Evolutionary conservation across 768 basidiomycete species (phyloP), one percentile per base, ranked within the genome.

Genomic region (Nidula microcarpa): DNA sequence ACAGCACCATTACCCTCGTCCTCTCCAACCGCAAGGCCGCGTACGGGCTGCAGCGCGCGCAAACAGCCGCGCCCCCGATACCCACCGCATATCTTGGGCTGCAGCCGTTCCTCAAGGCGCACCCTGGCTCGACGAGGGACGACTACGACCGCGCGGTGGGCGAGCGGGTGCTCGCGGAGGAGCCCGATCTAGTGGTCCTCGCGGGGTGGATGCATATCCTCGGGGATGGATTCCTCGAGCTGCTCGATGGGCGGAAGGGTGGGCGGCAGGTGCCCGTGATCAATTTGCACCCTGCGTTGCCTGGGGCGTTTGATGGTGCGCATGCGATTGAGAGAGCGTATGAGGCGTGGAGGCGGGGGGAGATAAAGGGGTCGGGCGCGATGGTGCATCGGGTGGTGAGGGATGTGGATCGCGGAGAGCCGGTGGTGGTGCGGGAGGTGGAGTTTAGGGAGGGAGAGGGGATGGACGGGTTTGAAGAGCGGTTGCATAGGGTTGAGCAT

Each of bases 161-260:
- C 6, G 71, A 79, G 33, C 77, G 84, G 50, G 84, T 93, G 3
- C 62, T 89, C 5, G 64, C 69, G 23, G 80, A 74, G 16, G 69
- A 72, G 33, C 96, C 96, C 0, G 91, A 98, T 68, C 66, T 96
- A 23, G 81, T 98, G 47, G 90, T 98, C 6, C 78, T 98, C n/a
- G 97, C 96, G 0, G 97, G 97, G 0, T 99, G 94, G 92, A 98
- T 99, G 96, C 95, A 98, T 63, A 91, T 98, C 61, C 78, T 98
- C 54, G 85, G 87, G 53, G 86, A 91, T 50, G 74, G 72, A 0
- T 98, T 98, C 68, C 68, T 98, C 54, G 81, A 91, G 16, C 75
- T 84, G 33, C 65, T 91, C 49, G 74, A 77, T 47, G 80, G 80
- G 6, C 62, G 68, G 14, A 66, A 66, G 50, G 75, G 68, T 6